Conservation (phyloP, 768 basidiomycete genomes). For the Paxillus rubicundulus region DNA sequence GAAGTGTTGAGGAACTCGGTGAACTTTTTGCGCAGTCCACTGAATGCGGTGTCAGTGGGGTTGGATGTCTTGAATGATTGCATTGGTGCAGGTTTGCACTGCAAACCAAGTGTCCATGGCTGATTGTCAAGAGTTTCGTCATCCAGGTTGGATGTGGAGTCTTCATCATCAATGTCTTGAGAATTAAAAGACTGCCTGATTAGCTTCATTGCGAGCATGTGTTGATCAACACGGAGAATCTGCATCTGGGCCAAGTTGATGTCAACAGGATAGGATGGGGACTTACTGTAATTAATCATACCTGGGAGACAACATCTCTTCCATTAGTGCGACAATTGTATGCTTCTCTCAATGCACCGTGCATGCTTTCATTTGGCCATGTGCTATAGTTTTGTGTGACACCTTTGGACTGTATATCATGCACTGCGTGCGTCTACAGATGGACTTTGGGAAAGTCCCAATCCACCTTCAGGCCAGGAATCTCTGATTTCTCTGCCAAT, state of each 20-base stretch:
- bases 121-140: no score
- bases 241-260: neutral
- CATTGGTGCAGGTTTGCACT: neutral
- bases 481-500: neutral
- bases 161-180: no score
- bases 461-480: conserved; percentile 18
- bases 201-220: neutral
- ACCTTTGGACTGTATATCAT: conserved; percentile 34
- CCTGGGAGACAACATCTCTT: conserved; percentile 29
- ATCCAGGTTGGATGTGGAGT: no score
- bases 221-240: conserved; percentile 14
- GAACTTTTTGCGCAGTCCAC: neutral
- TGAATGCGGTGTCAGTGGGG: neutral
- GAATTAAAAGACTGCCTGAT: no score
- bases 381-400: conserved; percentile 32
- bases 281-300: conserved; percentile 5
- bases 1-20: neutral
- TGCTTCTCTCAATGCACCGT: conserved; percentile 27
- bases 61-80: conserved; percentile 6
- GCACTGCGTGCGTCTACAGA: conserved; percentile 31
- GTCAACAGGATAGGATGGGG: neutral
- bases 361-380: conserved; percentile 30
- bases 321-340: neutral
- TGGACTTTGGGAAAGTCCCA: conserved; percentile 40
- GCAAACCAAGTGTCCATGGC: neutral